Evolutionary conservation across 2,329 filamentous ascomycete genomes (phyloP), one percentile per base, ranked within the genome.

Genomic region (Coniochaeta prunicola): DNA sequence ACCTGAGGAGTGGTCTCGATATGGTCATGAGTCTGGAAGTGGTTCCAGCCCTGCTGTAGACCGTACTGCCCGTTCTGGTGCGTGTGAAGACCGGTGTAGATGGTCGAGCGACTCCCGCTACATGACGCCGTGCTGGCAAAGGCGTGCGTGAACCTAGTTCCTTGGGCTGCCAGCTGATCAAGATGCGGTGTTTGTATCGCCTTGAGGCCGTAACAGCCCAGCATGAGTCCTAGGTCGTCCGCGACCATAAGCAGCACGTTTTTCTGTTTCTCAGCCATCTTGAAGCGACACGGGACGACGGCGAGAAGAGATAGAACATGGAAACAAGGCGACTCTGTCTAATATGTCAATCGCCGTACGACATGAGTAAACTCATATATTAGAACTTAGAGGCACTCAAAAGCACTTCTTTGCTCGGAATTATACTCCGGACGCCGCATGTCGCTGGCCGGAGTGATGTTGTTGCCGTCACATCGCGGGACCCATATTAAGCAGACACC

Each of bases 61-160:
- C 77, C 78, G 55, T 80, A 80, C 59, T 77, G 73, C 1, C 77
- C 77, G 56, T 76, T 80, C 58, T 80, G 65, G 58, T 78, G 77
- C 0, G 76, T 78, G 57, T 80, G 78, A 0, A 79, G 67, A 4
- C 78, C 78, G 0, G 77, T 80, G 64, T 80, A 80, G 21, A 80
- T 74, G 17, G 74, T 73, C 0, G 76, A 75, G 7, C 77, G 72
- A 61, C 74, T 78, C 33, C 72, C 74, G 58, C 75, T 78, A 65
- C 78, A 80, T 0, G 77, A 80, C 0, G 78, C 77, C 3, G 76
- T 78, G 60, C 71, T 76, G 13, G 74, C 71, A 61, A 77, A 79
- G 17, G 73, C 75, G 12, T 68, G 65, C 19, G 67, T 66, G 60
- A 79, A 79, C 1, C 60, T 60, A 0, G 69, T 70, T n/a, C 73